Evolutionary conservation across 1,139 yeast genomes (phyloP), one percentile per base, ranked within the genome.

Genomic region (Blastobotrys arbuscula): DNA sequence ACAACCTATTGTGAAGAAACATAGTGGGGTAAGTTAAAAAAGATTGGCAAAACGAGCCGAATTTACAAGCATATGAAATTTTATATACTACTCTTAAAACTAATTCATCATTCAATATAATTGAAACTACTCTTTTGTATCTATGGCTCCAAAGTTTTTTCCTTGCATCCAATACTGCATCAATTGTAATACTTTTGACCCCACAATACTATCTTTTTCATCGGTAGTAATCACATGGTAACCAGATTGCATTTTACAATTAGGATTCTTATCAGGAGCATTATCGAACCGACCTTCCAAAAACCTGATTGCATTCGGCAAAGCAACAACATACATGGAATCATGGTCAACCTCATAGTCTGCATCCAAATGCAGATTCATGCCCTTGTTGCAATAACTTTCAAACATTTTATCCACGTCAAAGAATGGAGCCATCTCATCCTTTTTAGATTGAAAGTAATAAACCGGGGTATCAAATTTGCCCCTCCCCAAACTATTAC

Each of bases 301-400:
- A 28, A 18, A 26, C 16, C 16, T 6, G 20, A 39, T n/a, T 6
- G 31, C 42, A 31, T 28, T 31, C 6, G 42, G 31, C 8, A 24
- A 28, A 19, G n/a, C 7, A 4, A 19, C 16, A 7, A 18, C 30
- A 18, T 15, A 15, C 16, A 26, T 18, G 2, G 19, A 24, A 30
- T 16, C 31, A 30, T 59, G 62, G 21, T 47, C 52, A 7, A 34
- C 41, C n/a, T 42, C 48, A 2, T 40, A 6, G 33, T 49, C 50
- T 16, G 53, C 53, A 36, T 43, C 37, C 50, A 57, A 65, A 33
- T 52, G 46, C 19, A 65, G 55, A 18, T 55, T 43, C 15, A 57
- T 50, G 21, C 67, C 65, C 4, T 49, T 50, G 24, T 49, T 20
- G 52, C 69, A 65, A 56, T 63, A 65, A 33, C 35, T 26, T 43